These are phyloP conservation scores for Primulina eburnea DNA, from an alignment of 257 asterid species.

Conservation along the genomic window DNA sequence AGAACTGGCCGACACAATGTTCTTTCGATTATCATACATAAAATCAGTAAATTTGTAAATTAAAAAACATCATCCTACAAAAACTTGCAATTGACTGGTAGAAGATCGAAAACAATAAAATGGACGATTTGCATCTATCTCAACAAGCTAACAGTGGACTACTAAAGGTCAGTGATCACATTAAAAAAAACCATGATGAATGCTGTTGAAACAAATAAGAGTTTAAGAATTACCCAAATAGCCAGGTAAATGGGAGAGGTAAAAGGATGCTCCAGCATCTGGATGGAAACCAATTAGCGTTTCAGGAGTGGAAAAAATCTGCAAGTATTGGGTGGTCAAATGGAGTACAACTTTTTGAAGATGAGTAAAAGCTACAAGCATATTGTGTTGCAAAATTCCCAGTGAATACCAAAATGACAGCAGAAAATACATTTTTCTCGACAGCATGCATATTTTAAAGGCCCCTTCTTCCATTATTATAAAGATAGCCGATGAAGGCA, in stretches of 20 bases:
- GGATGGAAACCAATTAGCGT: constrained; percentile 95
- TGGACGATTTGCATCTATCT: not conserved
- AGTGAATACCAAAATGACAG: not conserved
- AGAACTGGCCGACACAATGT: not conserved
- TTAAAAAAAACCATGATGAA: not conserved
- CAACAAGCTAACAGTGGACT: constrained; percentile 1
- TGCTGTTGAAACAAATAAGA: constrained; percentile 2
- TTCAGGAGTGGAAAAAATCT: constrained; percentile 96
- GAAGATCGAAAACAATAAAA: constrained; percentile 8
- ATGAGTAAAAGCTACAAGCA: not conserved
- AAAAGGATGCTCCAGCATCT: constrained; percentile 96
- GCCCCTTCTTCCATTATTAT: not conserved
- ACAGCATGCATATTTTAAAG: not conserved
- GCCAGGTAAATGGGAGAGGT: constrained; percentile 94
- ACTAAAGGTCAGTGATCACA: not conserved
- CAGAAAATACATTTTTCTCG: constrained; percentile 3
- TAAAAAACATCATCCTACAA: constrained; percentile 11
- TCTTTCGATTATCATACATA: constrained; percentile 2
- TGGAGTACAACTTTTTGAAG: constrained; percentile 15
- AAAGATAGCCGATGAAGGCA: not conserved
- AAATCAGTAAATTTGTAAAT: constrained; percentile 8
- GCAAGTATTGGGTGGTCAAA: constrained; percentile 25
- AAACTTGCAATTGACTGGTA: constrained; percentile 7
- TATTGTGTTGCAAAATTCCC: not conserved
- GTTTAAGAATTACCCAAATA: constrained; percentile 53